phyloP scores from a whole-genome alignment of 164 flowering plant species.

The Magnolia officinalis region DNA sequence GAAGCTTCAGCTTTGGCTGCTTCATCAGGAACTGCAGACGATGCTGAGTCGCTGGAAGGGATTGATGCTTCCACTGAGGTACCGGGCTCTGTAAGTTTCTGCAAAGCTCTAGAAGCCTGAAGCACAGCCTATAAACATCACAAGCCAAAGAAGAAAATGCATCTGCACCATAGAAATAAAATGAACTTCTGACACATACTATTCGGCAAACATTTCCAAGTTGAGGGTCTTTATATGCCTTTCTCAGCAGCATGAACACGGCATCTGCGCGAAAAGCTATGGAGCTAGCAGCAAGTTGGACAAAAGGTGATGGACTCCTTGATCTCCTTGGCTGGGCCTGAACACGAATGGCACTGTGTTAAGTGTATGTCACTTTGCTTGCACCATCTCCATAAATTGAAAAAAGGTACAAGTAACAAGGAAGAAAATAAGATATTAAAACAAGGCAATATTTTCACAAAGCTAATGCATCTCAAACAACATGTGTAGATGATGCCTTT shows the following conservation, averaged over 20 bases:
- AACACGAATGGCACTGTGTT: neutral
- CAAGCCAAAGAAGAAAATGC: neutral
- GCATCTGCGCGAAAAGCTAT: conserved; percentile 69
- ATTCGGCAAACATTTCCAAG: conserved; percentile 61
- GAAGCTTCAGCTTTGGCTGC: conserved; percentile 33
- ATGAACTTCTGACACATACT: conserved; percentile 33
- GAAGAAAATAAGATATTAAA: neutral
- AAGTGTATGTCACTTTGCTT: neutral
- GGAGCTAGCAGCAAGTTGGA: conserved; percentile 43
- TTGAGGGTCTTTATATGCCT: conserved; percentile 71
- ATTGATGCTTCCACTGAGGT: conserved; percentile 29
- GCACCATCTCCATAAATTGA: neutral
- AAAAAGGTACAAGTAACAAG: neutral
- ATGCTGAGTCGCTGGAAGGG: conserved; percentile 20
- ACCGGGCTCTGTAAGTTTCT: conserved; percentile 51
- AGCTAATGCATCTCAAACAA: neutral
- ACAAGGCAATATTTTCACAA: neutral
- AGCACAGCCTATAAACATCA: conserved; percentile 6
- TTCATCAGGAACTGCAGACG: conserved; percentile 40
- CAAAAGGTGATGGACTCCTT: conserved; percentile 47
- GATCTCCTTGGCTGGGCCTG: conserved; percentile 66
- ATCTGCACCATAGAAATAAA: conserved; percentile 1
- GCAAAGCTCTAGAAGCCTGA: conserved; percentile 67
- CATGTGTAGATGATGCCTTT: neutral
- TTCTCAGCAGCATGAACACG: conserved; percentile 59